phyloP scores from a whole-genome alignment of 306 rosid species.

The Fagus crenata region DNA sequence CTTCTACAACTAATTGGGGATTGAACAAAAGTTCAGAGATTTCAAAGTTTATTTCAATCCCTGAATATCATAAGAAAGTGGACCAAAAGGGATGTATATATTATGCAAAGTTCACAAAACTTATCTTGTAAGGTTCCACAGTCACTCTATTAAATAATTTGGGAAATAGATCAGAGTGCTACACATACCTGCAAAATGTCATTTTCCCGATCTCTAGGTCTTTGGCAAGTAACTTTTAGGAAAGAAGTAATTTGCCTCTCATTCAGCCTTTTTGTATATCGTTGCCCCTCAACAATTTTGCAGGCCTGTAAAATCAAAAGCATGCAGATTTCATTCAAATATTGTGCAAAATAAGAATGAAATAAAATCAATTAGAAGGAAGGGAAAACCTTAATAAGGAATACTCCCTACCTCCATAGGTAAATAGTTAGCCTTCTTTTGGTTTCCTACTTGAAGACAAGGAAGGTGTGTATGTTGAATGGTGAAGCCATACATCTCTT shows the following conservation, averaged over 20 bases:
- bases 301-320: constrained; percentile 68
- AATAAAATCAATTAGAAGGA: background rate
- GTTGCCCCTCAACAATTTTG: constrained; percentile 98
- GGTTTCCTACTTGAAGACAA: constrained; percentile 99
- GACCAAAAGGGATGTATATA: background rate
- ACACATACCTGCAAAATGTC: constrained; percentile 76
- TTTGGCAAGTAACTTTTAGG: constrained; percentile 90
- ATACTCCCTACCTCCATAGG: constrained; percentile 83
- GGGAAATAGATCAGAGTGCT: background rate
- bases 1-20: background rate
- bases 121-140: background rate
- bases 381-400: constrained; percentile 10
- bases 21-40: background rate
- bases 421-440: constrained; percentile 91
- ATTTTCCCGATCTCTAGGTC: constrained; percentile 92
- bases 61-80: background rate
- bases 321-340: constrained; percentile 10
- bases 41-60: background rate
- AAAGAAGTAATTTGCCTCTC: constrained; percentile 95
- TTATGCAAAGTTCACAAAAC: background rate
- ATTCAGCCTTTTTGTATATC: constrained; percentile 88
- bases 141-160: background rate
- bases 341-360: background rate
- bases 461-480: constrained; percentile 95
- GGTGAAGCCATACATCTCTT: constrained; percentile 96